phyloP scores from a whole-genome alignment of 129 eudicot genomes.

The Tagetes erecta region DNA sequence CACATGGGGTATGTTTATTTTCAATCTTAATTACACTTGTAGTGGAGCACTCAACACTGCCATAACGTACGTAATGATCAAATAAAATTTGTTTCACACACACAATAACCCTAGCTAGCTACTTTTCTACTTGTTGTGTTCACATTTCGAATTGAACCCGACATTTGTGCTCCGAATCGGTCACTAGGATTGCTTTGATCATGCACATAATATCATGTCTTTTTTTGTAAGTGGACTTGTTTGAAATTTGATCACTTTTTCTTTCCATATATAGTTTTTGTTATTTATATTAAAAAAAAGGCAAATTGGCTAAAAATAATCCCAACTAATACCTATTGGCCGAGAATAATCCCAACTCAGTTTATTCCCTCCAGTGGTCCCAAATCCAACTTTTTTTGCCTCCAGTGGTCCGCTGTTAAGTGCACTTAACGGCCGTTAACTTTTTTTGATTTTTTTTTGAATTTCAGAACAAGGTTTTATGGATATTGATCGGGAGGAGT shows the following conservation, averaged over 20 bases:
- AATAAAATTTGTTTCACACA: constrained; percentile 1
- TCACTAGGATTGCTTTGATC: constrained; percentile 2
- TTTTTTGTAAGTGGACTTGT: constrained; percentile 28
- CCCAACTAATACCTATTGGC: too few species aligned
- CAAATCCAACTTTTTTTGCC: too few species aligned
- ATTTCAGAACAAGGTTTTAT: too few species aligned
- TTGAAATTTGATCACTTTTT: constrained; percentile 26
- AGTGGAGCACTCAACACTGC: constrained; percentile 14
- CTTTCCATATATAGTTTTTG: neutral
- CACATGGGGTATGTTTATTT: neutral
- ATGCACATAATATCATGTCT: constrained; percentile 30
- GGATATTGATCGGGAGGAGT: too few species aligned
- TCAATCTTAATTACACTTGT: neutral
- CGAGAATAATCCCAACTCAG: too few species aligned
- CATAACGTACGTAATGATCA: neutral
- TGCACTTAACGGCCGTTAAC: too few species aligned
- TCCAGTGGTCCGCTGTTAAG: too few species aligned
- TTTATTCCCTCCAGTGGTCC: too few species aligned
- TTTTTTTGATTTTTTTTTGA: too few species aligned
- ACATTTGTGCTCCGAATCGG: constrained; percentile 26
- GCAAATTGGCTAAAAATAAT: too few species aligned
- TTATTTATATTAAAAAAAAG: neutral
- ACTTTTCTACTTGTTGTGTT: constrained; percentile 9
- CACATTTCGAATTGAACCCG: constrained; percentile 14
- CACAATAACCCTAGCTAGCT: too few species aligned